Evolutionary conservation across 169 alveolate species (phyloP), one percentile per base, ranked within the genome.

Genomic region (Blepharisma undulans): DNA sequence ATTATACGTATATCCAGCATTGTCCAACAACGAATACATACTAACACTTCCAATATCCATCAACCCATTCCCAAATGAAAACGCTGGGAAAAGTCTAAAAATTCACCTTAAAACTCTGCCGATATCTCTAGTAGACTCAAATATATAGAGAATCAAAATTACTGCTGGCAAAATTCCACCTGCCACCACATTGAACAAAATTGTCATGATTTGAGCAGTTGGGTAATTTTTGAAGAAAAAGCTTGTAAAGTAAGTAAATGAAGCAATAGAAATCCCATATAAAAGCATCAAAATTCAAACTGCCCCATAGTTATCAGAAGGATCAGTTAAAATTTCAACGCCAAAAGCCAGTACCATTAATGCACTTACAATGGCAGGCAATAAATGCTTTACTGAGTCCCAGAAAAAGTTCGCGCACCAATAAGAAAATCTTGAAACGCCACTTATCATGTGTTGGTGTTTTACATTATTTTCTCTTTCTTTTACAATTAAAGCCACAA

Each of bases 401-500:
- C 94, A 94, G 21, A 90, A 80, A 66, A 87, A 94, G 89, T 95
- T 96, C 27, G 96, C 91, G 4, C 94, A 29, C 98, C 98, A 97
- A 80, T 97, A 97, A 12, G 98, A 97, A 4, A 86, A 29, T 8
- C 94, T 76, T 30, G 85, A 90, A 78, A 97, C 93, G 27, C 99
- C 99, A 34, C 97, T 92, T 7, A 97, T 94, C 48, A 93, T 78
- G 92, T 96, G 93, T 90, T 94, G 91, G 88, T 97, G 99, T 76
- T 96, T 96, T 19, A 96, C 86, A 76, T 93, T 93, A 72, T 93
- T 93, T 84, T 92, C 95, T 86, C 96, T 91, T 89, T 97, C 99
- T 85, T 95, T 95, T 8, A 96, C 96, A 10, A 95, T 93, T 30
- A 94, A 94, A 0, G 97, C 93, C 12, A 96, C 92, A n/a, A 96